Conservation (phyloP, 106 monocot species). For the Acorus calamus region DNA sequence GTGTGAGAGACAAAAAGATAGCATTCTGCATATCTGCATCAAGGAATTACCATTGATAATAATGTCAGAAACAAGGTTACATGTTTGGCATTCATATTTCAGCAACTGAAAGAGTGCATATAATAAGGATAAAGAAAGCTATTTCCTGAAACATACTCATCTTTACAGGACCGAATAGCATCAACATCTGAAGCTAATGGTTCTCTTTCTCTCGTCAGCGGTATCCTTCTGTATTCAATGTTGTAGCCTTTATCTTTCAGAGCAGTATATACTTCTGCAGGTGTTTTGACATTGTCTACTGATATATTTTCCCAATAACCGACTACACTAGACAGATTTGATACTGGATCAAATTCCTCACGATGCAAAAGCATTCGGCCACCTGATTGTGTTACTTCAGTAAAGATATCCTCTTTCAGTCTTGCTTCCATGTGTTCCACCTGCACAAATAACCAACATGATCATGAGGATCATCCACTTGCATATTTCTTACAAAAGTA, state of each 20-base stretch:
- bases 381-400: slow-evolving; percentile 64
- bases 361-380: slow-evolving; percentile 82
- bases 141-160: slow-evolving; percentile 36
- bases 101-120: background rate
- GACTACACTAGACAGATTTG: slow-evolving; percentile 51
- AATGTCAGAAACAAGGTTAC: background rate
- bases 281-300: slow-evolving; percentile 60
- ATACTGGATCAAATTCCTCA: slow-evolving; percentile 54
- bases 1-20: slow-evolving; percentile 93
- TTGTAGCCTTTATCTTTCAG: slow-evolving; percentile 64
- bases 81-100: background rate
- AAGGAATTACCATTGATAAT: slow-evolving; percentile 11
- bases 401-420: slow-evolving; percentile 88
- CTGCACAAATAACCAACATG: slow-evolving; percentile 32
- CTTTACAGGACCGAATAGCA: slow-evolving; percentile 64
- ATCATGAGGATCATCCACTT: background rate
- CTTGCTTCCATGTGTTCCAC: slow-evolving; percentile 89
- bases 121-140: too few species aligned
- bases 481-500: background rate
- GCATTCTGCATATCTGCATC: slow-evolving; percentile 54
- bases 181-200: slow-evolving; percentile 82
- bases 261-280: slow-evolving; percentile 64
- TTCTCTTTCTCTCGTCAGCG: slow-evolving; percentile 93
- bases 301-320: slow-evolving; percentile 83
- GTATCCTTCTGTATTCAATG: slow-evolving; percentile 74